Evolutionary conservation across 2,329 filamentous ascomycete genomes (phyloP), one percentile per base, ranked within the genome.

Genomic region (Hypomyces rosellus): DNA sequence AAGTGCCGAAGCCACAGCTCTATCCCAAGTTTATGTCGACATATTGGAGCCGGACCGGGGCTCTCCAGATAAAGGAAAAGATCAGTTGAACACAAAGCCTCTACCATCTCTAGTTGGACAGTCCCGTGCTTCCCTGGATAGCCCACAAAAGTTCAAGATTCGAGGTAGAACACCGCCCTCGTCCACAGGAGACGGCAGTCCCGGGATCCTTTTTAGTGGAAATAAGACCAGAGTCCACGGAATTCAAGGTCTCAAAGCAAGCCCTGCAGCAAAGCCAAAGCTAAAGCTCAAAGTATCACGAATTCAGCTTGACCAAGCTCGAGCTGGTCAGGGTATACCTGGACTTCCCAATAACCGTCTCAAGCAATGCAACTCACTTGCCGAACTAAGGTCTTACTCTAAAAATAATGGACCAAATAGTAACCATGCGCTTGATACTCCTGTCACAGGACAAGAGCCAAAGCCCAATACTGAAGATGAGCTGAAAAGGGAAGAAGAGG

Each of bases 261-360:
- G 48, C 15, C 51, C 51, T 25, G 51, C 52, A 34, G 45, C 55
- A 16, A 63, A 57, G 38, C 63, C 63, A 18, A 65, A 51, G 46
- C 59, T 69, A 14, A 69, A 62, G 49, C 57, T 69, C 44, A 68
- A 63, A 45, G 49, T 66, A 8, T 66, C 68, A 38, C 63, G 61
- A 14, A 63, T 55, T 44, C 62, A 61, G 16, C 51, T 68, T 18
- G 56, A 53, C 15, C 57, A 57, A 25, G 55, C 53, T 5, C 51
- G 55, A 37, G 11, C 18, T 5, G 18, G 47, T 5, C 51, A 55
- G 16, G 47, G 50, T 20, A 56, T 53, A 12, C 55, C 55, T 37
- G 44, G 55, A 5, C 25, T 57, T 34, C 57, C 47, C 16, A 61
- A 49, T 13, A 59, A 57, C 39, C 59, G 59, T n/a, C 50, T 65